A percentile compares a stretch with the other conserved stretches of the same genome.
phyloP scores from a whole-genome alignment of 441 rosid species.

The Aquilaria agallochum region DNA sequence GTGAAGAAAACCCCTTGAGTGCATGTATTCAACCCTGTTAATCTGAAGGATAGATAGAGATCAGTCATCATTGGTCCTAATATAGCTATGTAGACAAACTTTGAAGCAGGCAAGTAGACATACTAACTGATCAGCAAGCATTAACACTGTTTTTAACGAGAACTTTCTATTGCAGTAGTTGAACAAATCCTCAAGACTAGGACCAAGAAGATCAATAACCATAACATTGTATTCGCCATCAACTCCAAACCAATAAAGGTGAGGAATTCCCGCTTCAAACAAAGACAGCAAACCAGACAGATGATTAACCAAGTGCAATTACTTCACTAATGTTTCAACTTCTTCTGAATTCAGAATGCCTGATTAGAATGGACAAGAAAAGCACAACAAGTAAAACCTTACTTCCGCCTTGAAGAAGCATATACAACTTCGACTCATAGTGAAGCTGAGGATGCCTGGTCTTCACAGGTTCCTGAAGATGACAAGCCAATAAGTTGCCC shows the following conservation, averaged over 20 bases:
- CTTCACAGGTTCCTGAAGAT: slow-evolving; percentile 56
- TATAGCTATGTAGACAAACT: slow-evolving; percentile 1
- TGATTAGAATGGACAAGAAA: neutral
- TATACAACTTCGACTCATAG: slow-evolving; percentile 73
- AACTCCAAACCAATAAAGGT: slow-evolving; percentile 87
- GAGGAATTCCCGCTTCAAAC: slow-evolving; percentile 74
- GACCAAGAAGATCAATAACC: slow-evolving; percentile 91
- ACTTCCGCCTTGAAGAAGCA: slow-evolving; percentile 84
- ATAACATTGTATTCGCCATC: slow-evolving; percentile 72
- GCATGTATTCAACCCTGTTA: slow-evolving; percentile 85
- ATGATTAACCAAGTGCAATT: slow-evolving; percentile 1
- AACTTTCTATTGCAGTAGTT: slow-evolving; percentile 82
- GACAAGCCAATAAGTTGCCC: too few species aligned
- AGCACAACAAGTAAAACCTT: slow-evolving; percentile 10
- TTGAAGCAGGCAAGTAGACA: slow-evolving; percentile 19
- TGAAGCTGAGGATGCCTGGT: slow-evolving; percentile 82
- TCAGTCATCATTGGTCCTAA: slow-evolving; percentile 1
- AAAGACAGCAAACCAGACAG: slow-evolving; percentile 15
- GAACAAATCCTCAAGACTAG: slow-evolving; percentile 85
- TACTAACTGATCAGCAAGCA: slow-evolving; percentile 89
- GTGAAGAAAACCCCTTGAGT: slow-evolving; percentile 80
- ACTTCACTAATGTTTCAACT: too few species aligned
- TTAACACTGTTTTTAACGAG: slow-evolving; percentile 79
- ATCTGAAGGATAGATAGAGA: slow-evolving; percentile 33
- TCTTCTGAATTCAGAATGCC: neutral